Evolutionary conservation across 352 stramenopile species (phyloP).

Genomic region (Blastocystis hominis): DNA sequence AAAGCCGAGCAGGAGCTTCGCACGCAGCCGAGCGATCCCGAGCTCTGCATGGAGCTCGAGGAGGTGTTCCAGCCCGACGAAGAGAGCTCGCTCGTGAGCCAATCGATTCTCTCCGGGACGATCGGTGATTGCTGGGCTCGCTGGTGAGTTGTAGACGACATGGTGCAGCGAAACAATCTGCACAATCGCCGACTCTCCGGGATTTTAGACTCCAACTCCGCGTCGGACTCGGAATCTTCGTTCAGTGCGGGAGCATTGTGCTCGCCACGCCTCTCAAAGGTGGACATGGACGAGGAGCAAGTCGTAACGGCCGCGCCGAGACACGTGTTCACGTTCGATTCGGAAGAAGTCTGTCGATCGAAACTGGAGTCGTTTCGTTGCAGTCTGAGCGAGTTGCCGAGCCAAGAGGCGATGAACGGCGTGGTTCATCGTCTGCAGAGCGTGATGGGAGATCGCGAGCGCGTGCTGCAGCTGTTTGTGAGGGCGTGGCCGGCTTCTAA

Average conservation of each 20-base stretch:
- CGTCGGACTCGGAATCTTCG: not conserved
- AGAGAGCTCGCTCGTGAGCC: not conserved
- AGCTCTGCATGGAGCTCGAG: not conserved
- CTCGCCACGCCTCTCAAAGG: conserved; percentile 14
- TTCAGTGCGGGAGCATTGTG: not conserved
- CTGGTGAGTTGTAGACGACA: not conserved
- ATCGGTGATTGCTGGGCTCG: not conserved
- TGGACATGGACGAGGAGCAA: not conserved
- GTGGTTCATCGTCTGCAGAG: not conserved
- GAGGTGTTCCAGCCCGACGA: not conserved
- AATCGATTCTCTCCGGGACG: not conserved
- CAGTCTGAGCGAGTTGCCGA: not conserved
- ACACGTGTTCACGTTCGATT: conserved; percentile 8
- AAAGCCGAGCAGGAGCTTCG: not conserved
- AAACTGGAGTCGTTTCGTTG: not conserved
- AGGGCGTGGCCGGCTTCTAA: not conserved
- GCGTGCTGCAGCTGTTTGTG: not conserved
- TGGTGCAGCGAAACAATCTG: conserved; percentile 18
- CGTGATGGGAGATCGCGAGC: not conserved
- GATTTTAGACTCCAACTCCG: not conserved
- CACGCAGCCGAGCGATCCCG: not conserved
- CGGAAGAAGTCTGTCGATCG: not conserved
- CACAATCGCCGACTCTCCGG: not conserved
- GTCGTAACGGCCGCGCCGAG: not conserved
- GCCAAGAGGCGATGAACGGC: not conserved